Evolutionary conservation across 106 monocot genomes (phyloP).

Genomic region (Vanilla planifolia): DNA sequence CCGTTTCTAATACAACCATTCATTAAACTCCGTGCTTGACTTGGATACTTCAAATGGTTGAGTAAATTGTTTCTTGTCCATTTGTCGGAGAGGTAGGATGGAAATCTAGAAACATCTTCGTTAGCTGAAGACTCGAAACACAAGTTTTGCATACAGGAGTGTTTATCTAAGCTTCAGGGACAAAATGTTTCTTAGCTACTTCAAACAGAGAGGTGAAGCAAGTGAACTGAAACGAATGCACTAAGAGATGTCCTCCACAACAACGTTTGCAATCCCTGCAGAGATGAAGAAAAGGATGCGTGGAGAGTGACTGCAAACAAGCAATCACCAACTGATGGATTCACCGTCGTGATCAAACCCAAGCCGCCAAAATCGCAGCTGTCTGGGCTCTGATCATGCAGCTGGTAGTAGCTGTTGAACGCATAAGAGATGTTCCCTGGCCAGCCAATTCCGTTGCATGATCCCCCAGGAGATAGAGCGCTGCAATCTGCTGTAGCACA

Average conservation of each 20-base stretch:
- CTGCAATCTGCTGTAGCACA: slow-evolving; percentile 71
- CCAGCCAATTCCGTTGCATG: slow-evolving; percentile 53
- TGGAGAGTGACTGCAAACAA: slow-evolving; percentile 50
- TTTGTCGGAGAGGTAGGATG: not conserved
- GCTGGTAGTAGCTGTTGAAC: slow-evolving; percentile 84
- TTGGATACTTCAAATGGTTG: too few relatives aligned
- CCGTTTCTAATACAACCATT: too few relatives aligned
- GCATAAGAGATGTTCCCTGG: slow-evolving; percentile 85
- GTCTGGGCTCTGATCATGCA: slow-evolving; percentile 58
- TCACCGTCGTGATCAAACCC: slow-evolving; percentile 82
- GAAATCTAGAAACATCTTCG: not conserved
- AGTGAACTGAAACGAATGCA: slow-evolving; percentile 4
- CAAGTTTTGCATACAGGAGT: not conserved
- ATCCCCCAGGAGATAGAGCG: slow-evolving; percentile 63
- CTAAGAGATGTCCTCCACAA: not conserved
- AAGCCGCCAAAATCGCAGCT: slow-evolving; percentile 74
- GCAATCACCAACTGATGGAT: slow-evolving; percentile 78
- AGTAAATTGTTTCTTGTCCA: not conserved
- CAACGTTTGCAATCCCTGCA: not conserved
- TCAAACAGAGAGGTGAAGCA: slow-evolving; percentile 6
- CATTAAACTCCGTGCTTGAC: too few relatives aligned
- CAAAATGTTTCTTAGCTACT: too few relatives aligned
- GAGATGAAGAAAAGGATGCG: slow-evolving; percentile 22
- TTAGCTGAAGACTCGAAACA: not conserved
- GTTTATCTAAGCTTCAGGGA: slow-evolving; percentile 5